A percentile compares a stretch with the other conserved stretches of the same genome.
phyloP scores from a whole-genome alignment of 1,284 basidiomycete species.

The Trametes sp. region DNA sequence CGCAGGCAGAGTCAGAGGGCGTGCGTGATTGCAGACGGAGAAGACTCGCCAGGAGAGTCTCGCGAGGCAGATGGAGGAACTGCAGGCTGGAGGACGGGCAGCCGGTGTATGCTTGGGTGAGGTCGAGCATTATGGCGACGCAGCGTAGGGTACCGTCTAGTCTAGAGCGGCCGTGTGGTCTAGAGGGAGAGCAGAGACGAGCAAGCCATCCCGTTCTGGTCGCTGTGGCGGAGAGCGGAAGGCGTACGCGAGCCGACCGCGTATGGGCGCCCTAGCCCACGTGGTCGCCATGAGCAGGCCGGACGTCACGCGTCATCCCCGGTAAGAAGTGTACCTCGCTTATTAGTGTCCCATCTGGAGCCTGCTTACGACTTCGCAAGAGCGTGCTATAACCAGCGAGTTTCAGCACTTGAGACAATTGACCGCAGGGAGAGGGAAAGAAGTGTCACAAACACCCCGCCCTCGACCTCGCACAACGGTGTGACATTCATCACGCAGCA shows the following conservation, averaged over 20 bases:
- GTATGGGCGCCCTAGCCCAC: constrained; percentile 19
- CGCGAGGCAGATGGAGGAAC: constrained; percentile 60
- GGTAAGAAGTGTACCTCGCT: too few relatives aligned
- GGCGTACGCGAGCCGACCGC: not conserved
- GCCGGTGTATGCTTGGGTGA: constrained; percentile 63
- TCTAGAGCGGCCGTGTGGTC: not conserved
- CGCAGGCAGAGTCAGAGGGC: constrained; percentile 8
- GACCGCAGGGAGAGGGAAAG: too few relatives aligned
- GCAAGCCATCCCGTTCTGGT: not conserved
- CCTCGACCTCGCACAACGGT: too few relatives aligned
- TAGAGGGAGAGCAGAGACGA: not conserved
- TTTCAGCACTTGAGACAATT: too few relatives aligned
- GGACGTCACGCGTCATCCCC: too few relatives aligned
- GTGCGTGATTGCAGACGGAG: constrained; percentile 1
- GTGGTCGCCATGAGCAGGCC: constrained; percentile 24
- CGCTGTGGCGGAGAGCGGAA: not conserved
- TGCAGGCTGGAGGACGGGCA: constrained; percentile 63
- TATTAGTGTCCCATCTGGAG: too few relatives aligned
- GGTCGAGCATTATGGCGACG: constrained; percentile 58
- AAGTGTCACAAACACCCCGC: too few relatives aligned
- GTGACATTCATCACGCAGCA: too few relatives aligned
- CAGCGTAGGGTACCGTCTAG: constrained; percentile 1
- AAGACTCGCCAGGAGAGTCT: constrained; percentile 63
- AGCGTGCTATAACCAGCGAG: too few relatives aligned
- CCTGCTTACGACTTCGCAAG: too few relatives aligned